Evolutionary conservation across 1,139 yeast species (phyloP).

Genomic region (Casaregolazyma suthepensis): DNA sequence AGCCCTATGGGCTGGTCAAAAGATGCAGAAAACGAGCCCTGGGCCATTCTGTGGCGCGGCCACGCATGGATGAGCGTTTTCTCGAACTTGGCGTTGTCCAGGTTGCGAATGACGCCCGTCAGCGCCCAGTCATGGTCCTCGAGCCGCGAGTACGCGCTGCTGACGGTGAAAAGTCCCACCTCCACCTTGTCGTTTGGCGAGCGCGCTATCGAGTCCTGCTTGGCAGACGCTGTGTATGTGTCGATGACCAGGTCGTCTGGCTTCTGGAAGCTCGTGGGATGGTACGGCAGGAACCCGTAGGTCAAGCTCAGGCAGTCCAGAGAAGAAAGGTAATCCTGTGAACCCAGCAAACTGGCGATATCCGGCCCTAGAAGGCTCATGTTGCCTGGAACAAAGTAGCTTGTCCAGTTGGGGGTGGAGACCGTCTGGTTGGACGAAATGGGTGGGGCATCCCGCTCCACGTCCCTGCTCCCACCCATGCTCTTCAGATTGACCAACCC

Average conservation of each 20-base stretch:
- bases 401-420: constrained; percentile 24
- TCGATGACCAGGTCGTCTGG: constrained; percentile 24
- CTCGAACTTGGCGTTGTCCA: constrained; percentile 18
- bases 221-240: constrained; percentile 17
- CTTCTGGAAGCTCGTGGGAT: constrained; percentile 20
- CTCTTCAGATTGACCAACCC: not conserved
- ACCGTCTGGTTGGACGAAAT: constrained; percentile 10
- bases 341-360: not conserved
- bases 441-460: not conserved
- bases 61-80: constrained; percentile 21
- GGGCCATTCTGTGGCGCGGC: constrained; percentile 22
- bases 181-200: constrained; percentile 18
- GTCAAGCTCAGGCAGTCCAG: constrained; percentile 23
- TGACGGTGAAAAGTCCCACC: constrained; percentile 23
- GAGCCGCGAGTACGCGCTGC: constrained; percentile 13
- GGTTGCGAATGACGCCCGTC: constrained; percentile 23
- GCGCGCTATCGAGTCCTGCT: not conserved
- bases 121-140: constrained; percentile 22
- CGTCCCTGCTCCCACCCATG: not conserved
- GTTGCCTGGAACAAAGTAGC: constrained; percentile 15
- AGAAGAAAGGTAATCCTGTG: constrained; percentile 1
- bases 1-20: constrained; percentile 40
- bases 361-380: not conserved
- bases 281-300: constrained; percentile 22
- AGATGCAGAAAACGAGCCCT: constrained; percentile 19